A percentile compares a stretch with the other conserved stretches of the same genome.
Conservation (phyloP, 805 yeast species). For the Cyberlindnera mrakii region DNA sequence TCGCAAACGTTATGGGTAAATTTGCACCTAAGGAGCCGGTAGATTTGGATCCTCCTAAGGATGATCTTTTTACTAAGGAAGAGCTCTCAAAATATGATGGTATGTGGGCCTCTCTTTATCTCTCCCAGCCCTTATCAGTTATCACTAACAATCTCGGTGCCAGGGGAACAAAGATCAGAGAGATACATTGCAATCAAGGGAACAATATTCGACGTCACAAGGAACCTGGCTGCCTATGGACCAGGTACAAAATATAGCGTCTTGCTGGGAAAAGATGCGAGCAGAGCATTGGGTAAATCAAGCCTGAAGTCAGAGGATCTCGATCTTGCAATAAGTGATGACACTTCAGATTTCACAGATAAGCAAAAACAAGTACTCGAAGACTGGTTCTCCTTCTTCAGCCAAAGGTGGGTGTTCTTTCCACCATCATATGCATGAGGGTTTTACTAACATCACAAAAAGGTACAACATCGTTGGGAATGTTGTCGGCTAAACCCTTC, state of each 20-base stretch:
- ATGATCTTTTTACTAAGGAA: slow-evolving; percentile 34
- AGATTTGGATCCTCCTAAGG: slow-evolving; percentile 43
- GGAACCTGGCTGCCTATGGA: slow-evolving; percentile 64
- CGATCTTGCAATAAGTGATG: slow-evolving; percentile 37
- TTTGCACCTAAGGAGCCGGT: slow-evolving; percentile 54
- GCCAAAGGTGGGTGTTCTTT: slow-evolving; percentile 35
- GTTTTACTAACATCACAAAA: no score
- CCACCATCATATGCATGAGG: no score
- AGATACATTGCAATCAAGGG: slow-evolving; percentile 76
- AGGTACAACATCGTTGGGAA: slow-evolving; percentile 15
- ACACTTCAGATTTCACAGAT: slow-evolving; percentile 45
- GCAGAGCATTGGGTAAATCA: slow-evolving; percentile 70
- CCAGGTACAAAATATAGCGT: slow-evolving; percentile 68
- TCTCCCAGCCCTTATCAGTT: background rate
- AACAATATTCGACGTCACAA: slow-evolving; percentile 69
- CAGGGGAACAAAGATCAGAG: slow-evolving; percentile 23
- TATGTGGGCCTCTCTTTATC: slow-evolving; percentile 11
- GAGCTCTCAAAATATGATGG: slow-evolving; percentile 44
- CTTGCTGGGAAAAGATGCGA: slow-evolving; percentile 72
- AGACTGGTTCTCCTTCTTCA: slow-evolving; percentile 68
- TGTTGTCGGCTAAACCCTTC: slow-evolving; percentile 1
- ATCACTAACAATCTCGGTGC: background rate
- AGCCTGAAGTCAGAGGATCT: slow-evolving; percentile 51
- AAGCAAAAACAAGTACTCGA: slow-evolving; percentile 56
- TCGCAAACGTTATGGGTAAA: slow-evolving; percentile 14